Evolutionary conservation across 371 early-diverging fungal species (phyloP).

Genomic region (Mucor velutinosus): DNA sequence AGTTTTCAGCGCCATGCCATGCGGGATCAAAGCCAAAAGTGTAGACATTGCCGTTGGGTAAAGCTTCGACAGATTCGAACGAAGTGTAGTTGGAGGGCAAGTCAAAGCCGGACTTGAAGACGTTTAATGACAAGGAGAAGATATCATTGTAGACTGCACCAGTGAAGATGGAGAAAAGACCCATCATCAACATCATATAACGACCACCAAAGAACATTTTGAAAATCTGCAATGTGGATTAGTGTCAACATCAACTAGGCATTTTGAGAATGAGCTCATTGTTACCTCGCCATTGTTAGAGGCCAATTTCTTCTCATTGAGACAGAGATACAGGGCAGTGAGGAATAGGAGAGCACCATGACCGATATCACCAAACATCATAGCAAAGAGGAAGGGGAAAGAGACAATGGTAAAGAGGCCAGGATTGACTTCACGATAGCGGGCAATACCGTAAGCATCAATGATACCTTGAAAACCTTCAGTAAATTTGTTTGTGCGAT

Average conservation of each 20-base stretch:
- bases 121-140: slow-evolving; percentile 81
- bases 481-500: slow-evolving; percentile 95
- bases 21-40: slow-evolving; percentile 81
- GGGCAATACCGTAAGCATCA: slow-evolving; percentile 98
- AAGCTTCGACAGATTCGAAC: slow-evolving; percentile 39
- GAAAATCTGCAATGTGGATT: slow-evolving; percentile 54
- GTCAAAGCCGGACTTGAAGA: slow-evolving; percentile 84
- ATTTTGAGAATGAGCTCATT: slow-evolving; percentile 27
- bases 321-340: slow-evolving; percentile 75
- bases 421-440: slow-evolving; percentile 99
- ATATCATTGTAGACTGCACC: slow-evolving; percentile 99
- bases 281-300: slow-evolving; percentile 66
- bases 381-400: slow-evolving; percentile 99
- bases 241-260: neutral
- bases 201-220: slow-evolving; percentile 93
- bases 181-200: slow-evolving; percentile 97
- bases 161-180: slow-evolving; percentile 95
- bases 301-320: slow-evolving; percentile 79
- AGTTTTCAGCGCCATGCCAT: slow-evolving; percentile 96
- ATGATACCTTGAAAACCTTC: slow-evolving; percentile 96
- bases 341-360: slow-evolving; percentile 93
- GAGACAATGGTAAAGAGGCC: slow-evolving; percentile 97
- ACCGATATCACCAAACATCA: slow-evolving; percentile 99
- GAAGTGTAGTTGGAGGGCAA: slow-evolving; percentile 53
- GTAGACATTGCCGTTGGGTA: slow-evolving; percentile 55